phyloP scores from a whole-genome alignment of 805 yeast genomes.

The Sugiyamaella chiloensis region DNA sequence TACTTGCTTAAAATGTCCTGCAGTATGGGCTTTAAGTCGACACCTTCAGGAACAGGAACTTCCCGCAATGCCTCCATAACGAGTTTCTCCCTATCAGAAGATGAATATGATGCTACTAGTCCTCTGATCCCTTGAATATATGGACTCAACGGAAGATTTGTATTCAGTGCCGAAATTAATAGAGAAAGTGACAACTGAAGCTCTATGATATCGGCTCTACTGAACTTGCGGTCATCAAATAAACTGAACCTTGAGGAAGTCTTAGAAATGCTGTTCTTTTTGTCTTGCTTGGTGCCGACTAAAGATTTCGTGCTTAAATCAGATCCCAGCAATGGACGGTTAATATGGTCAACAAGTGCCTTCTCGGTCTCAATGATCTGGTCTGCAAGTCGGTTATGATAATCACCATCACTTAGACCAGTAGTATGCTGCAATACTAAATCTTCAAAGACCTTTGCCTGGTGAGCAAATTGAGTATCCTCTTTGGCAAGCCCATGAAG shows the following conservation, averaged over 20 bases:
- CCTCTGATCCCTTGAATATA: constrained; percentile 25
- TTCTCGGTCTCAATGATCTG: neutral
- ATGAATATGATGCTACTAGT: constrained; percentile 15
- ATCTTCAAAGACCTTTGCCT: neutral
- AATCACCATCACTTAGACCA: neutral
- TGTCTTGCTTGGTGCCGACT: neutral
- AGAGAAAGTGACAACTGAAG: constrained; percentile 25
- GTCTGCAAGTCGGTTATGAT: neutral
- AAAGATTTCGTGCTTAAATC: neutral
- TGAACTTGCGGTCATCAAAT: neutral
- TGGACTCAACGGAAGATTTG: constrained; percentile 23
- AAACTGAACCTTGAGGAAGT: neutral
- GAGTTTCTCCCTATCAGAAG: constrained; percentile 17
- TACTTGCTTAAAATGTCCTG: constrained; percentile 16
- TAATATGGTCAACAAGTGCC: neutral
- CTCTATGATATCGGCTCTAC: constrained; percentile 13
- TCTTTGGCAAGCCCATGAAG: constrained; percentile 1
- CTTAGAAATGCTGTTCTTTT: neutral
- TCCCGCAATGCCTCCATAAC: constrained; percentile 25
- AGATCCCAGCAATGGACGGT: neutral
- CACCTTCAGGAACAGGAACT: constrained; percentile 23
- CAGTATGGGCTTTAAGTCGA: constrained; percentile 24
- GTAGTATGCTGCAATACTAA: neutral
- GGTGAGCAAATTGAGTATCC: neutral
- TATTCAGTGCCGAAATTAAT: constrained; percentile 22